A percentile compares a stretch with the other conserved stretches of the same genome.
phyloP scores from a whole-genome alignment of 805 yeast species.

The Pichia rugopelliculosa region DNA sequence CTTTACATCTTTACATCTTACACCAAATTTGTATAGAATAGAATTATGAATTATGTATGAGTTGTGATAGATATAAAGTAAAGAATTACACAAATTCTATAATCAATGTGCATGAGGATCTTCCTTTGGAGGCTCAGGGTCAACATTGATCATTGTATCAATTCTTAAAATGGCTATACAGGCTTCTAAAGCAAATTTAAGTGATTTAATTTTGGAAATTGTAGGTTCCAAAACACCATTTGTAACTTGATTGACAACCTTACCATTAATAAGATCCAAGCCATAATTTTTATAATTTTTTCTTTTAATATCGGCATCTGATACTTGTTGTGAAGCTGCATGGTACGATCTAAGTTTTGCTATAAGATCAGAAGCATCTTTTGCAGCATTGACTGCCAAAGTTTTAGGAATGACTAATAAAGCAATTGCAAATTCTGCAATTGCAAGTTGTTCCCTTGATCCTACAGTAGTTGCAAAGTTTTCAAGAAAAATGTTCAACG shows the following conservation, averaged over 20 bases:
- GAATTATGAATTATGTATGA: no score
- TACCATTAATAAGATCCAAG: constrained; percentile 83
- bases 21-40: no score
- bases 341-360: constrained; percentile 95
- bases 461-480: constrained; percentile 98
- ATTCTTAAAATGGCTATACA: constrained; percentile 95
- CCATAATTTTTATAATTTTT: constrained; percentile 88
- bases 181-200: constrained; percentile 95
- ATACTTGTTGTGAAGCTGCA: constrained; percentile 85
- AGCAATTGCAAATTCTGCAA: constrained; percentile 93
- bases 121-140: constrained; percentile 89
- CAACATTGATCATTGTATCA: constrained; percentile 96
- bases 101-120: constrained; percentile 80
- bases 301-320: constrained; percentile 75
- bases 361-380: constrained; percentile 89
- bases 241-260: constrained; percentile 75
- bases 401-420: constrained; percentile 92
- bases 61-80: background rate
- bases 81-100: background rate
- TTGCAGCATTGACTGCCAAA: constrained; percentile 93
- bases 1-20: no score
- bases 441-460: constrained; percentile 94
- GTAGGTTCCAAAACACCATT: constrained; percentile 96
- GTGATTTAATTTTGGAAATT: constrained; percentile 81
- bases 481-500: constrained; percentile 88